Conservation (phyloP, 2,329 filamentous ascomycete genomes). For the Fusarium sambucinum region DNA sequence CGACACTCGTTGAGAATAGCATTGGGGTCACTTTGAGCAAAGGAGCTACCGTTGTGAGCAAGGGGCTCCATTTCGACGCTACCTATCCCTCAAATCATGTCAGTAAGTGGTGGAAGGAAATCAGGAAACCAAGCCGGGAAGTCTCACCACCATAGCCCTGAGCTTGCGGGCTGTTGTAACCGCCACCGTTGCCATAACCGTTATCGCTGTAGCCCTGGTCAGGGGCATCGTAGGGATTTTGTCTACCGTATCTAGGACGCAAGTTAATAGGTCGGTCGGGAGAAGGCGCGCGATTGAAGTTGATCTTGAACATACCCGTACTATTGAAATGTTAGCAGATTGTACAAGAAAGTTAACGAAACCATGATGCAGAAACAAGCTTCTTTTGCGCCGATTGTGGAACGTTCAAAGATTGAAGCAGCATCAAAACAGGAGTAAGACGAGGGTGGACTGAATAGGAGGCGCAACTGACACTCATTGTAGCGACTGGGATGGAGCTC, state of each 20-base stretch:
- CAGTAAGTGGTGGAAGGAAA: conserved; percentile 22
- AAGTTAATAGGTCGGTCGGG: conserved; percentile 49
- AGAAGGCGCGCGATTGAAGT: conserved; percentile 9
- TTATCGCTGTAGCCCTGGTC: conserved; percentile 49
- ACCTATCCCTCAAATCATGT: conserved; percentile 51
- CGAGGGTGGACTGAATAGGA: conserved; percentile 26
- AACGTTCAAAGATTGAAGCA: conserved; percentile 3
- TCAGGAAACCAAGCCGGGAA: not conserved
- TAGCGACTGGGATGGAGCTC: conserved; percentile 39
- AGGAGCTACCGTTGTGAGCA: conserved; percentile 62
- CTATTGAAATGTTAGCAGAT: conserved; percentile 42
- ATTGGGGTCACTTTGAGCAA: conserved; percentile 72
- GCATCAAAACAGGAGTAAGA: conserved; percentile 22
- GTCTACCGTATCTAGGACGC: conserved; percentile 64
- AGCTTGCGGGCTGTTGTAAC: conserved; percentile 39
- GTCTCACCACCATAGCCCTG: conserved; percentile 46
- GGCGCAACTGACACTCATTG: conserved; percentile 51
- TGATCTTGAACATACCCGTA: conserved; percentile 64
- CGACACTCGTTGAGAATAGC: conserved; percentile 87
- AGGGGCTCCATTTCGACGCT: conserved; percentile 80
- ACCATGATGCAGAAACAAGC: not conserved
- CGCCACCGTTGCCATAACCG: conserved; percentile 45
- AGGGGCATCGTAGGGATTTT: conserved; percentile 71
- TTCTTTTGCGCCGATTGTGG: conserved; percentile 9
- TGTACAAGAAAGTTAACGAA: not conserved